Evolutionary conservation across 2,329 filamentous ascomycete species (phyloP), one percentile per base, ranked within the genome.

Genomic region (Aspergillaceae sp.): DNA sequence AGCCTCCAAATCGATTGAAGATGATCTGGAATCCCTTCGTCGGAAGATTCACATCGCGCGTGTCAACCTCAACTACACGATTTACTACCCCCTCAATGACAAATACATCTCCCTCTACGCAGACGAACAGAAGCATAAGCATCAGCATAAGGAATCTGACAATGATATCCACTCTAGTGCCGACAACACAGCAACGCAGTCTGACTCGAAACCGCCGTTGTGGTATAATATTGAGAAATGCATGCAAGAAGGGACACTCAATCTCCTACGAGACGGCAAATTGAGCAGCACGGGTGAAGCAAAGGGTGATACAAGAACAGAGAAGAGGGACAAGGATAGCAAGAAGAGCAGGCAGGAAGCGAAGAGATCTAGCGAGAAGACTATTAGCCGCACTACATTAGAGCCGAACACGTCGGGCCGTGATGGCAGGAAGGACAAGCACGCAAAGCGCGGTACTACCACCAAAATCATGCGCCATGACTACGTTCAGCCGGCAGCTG

Each of bases 41-140:
- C 43, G 53, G 38, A 64, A 65, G 43, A 63, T 77, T 27, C 73
- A 77, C 53, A 61, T 62, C 29, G 72, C 74, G 5, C 73, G 77
- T 44, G 73, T 82, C 26, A 79, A 82, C 57, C 60, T 82, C 51
- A 80, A 80, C 56, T 84, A 84, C 59, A 75, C 80, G 5, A 71
- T 78, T 35, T 82, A 80, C 59, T 80, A 75, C 51, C 80, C 80
- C 9, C 69, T 83, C 26, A 72, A 74, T 46, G 70, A 76, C 56
- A 75, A 78, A 48, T 84, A 84, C 61, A 70, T 77, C 8, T 74
- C 77, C 19, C 62, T 83, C 2, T 83, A 75, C 51, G 68, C 70
- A 19, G 2, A 19, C 5, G 63, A 62, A 45, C 55, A 62, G 46
- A 51, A 68, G 43, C 54, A 61, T 29, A 55, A 63, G 9, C 48